Conservation (phyloP, 805 yeast genomes). For the Saturnispora ahearnii region DNA sequence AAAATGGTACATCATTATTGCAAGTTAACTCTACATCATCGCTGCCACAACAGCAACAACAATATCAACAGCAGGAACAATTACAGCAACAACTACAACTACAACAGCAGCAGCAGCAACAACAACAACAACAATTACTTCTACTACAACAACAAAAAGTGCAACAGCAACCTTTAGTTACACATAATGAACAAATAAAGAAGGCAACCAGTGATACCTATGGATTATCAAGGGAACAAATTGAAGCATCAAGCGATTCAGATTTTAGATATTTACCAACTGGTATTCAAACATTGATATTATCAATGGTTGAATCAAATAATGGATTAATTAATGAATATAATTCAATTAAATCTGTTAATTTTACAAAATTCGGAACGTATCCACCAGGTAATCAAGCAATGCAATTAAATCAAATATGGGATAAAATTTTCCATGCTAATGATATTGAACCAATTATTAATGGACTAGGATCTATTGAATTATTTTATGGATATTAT, state of each 20-base stretch:
- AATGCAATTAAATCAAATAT: slow-evolving; percentile 25
- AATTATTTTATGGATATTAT: slow-evolving; percentile 37
- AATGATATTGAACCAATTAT: slow-evolving; percentile 21
- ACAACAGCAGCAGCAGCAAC: not conserved
- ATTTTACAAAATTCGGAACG: slow-evolving; percentile 18
- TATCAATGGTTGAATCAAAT: slow-evolving; percentile 22
- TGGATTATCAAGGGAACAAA: not conserved
- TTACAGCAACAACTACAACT: not conserved
- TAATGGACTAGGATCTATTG: slow-evolving; percentile 25
- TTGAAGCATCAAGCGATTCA: slow-evolving; percentile 15
- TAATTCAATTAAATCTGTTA: slow-evolving; percentile 12
- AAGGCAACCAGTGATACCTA: not conserved
- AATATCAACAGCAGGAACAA: not conserved
- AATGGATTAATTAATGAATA: slow-evolving; percentile 14
- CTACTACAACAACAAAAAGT: not conserved
- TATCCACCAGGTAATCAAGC: slow-evolving; percentile 29
- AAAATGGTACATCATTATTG: slow-evolving; percentile 1
- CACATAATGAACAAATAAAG: not conserved
- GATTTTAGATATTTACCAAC: slow-evolving; percentile 28
- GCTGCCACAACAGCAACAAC: not conserved
- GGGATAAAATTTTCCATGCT: slow-evolving; percentile 23
- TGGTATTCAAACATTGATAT: slow-evolving; percentile 27
- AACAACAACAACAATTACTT: not conserved
- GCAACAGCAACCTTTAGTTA: not conserved
- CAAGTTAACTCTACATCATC: not conserved